Evolutionary conservation across 495 filamentous ascomycete species (phyloP).

Genomic region (Neurospora intermedia): DNA sequence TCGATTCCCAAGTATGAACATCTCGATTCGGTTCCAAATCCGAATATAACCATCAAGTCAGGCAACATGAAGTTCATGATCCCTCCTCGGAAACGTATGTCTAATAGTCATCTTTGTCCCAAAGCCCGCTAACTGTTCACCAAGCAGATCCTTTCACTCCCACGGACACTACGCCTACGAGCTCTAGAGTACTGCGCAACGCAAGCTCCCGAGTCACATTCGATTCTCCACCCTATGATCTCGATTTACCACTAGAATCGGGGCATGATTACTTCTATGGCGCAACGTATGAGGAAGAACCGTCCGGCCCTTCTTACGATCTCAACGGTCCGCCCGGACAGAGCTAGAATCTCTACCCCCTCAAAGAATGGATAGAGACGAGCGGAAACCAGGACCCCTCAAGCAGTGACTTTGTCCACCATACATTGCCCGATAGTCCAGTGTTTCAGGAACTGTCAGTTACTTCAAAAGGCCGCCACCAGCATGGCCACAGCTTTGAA

Average conservation of each 20-base stretch:
- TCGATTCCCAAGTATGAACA: not conserved
- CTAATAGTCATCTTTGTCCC: not conserved
- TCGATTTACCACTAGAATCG: not conserved
- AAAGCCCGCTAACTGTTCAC: not conserved
- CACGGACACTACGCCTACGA: not conserved
- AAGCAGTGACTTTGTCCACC: not conserved
- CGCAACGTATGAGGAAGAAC: not conserved
- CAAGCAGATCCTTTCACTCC: not conserved
- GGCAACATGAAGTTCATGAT: not conserved
- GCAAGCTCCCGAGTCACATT: not conserved
- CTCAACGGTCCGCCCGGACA: not conserved
- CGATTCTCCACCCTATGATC: not conserved
- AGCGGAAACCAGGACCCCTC: not conserved
- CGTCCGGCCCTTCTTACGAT: not conserved
- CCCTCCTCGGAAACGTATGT: not conserved
- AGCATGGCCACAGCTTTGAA: slow-evolving; percentile 18
- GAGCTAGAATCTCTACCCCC: slow-evolving; percentile 10
- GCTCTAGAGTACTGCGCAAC: not conserved
- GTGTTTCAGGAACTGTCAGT: not conserved
- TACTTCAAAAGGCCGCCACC: slow-evolving; percentile 4
- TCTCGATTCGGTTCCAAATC: not conserved
- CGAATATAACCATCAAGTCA: not conserved
- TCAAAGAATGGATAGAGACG: slow-evolving; percentile 1
- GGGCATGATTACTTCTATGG: not conserved
- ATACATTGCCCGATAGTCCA: not conserved